These are phyloP conservation scores for Microglena sp. DNA, from an alignment of 139 green algal species.

Conservation along the genomic window DNA sequence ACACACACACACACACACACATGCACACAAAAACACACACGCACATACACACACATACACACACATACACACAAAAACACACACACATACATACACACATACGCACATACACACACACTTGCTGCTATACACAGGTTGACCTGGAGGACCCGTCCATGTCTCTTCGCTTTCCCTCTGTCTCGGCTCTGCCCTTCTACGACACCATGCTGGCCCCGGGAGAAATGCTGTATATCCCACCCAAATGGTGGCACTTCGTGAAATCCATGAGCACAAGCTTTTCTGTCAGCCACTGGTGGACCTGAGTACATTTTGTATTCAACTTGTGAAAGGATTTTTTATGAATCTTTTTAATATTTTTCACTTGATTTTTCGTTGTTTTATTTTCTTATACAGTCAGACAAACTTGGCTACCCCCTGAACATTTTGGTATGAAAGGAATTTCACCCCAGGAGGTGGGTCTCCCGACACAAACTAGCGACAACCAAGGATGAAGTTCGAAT, in stretches of 20 bases:
- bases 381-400: too few species aligned
- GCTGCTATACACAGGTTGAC: slow-evolving; percentile 63
- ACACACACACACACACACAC: background rate
- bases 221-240: slow-evolving; percentile 26
- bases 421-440: too few species aligned
- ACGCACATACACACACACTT: background rate
- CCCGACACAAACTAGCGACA: too few species aligned
- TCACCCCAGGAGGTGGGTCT: too few species aligned
- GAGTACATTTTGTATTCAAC: too few species aligned
- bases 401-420: too few species aligned
- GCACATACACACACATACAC: background rate
- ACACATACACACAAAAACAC: background rate
- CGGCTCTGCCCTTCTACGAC: slow-evolving; percentile 28
- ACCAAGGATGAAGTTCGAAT: too few species aligned
- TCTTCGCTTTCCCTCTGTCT: slow-evolving; percentile 55
- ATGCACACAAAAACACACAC: background rate
- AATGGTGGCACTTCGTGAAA: slow-evolving; percentile 27
- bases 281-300: too few species aligned
- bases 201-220: slow-evolving; percentile 15
- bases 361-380: too few species aligned
- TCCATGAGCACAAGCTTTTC: background rate
- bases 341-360: too few species aligned
- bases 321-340: too few species aligned
- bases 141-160: slow-evolving; percentile 26
- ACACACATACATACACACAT: background rate